Percentiles rank a stretch among this genome's conserved stretches.
Evolutionary conservation across 2,329 filamentous ascomycete genomes (phyloP).

Genomic region (Rutstroemia sp.): DNA sequence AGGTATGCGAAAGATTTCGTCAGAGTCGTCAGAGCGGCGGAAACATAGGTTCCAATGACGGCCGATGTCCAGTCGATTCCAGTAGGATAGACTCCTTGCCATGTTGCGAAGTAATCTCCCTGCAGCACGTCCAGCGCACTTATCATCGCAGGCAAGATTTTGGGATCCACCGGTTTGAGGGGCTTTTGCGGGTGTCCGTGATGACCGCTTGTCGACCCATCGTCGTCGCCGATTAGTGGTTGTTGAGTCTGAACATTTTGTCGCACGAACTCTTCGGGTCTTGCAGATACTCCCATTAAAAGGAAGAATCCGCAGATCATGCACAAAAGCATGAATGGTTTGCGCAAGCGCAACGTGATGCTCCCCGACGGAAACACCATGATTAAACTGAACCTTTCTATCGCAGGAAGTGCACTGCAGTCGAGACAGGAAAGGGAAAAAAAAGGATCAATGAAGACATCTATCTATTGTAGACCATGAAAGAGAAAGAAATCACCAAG

Average conservation of each 20-base stretch:
- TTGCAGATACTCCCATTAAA: slow-evolving; percentile 1
- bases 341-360: background rate
- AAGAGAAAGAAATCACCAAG: background rate
- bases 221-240: slow-evolving; percentile 1
- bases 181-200: background rate
- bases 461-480: background rate
- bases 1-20: slow-evolving; percentile 49
- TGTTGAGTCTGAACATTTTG: slow-evolving; percentile 1
- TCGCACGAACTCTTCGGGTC: background rate
- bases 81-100: slow-evolving; percentile 74
- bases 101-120: slow-evolving; percentile 65
- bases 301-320: background rate
- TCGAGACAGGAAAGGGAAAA: background rate
- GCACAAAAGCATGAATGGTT: background rate
- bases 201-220: background rate
- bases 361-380: background rate
- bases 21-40: slow-evolving; percentile 64
- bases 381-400: background rate
- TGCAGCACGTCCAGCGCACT: slow-evolving; percentile 70
- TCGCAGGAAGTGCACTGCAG: background rate
- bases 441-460: background rate
- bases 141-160: slow-evolving; percentile 30
- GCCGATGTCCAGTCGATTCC: slow-evolving; percentile 93
- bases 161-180: background rate
- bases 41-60: slow-evolving; percentile 67